Percentiles rank a stretch among this genome's conserved stretches.
Evolutionary conservation across 169 alveolate species (phyloP).

Genomic region (Plasmodium inui): DNA sequence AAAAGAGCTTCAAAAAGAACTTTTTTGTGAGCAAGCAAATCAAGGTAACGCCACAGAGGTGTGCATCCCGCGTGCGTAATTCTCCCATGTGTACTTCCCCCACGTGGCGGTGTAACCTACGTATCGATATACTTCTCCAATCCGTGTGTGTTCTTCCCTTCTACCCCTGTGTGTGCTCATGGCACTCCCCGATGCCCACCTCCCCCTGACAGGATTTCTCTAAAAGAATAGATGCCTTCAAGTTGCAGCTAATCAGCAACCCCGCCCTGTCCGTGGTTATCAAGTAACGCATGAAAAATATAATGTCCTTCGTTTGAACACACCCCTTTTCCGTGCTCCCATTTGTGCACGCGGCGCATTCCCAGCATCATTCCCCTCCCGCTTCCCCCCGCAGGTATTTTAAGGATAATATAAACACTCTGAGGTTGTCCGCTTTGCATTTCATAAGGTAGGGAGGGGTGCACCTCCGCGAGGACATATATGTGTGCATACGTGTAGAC

Average conservation of each 20-base stretch:
- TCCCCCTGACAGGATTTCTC: background rate
- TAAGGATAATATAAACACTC: background rate
- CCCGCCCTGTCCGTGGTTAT: background rate
- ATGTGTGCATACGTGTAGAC: background rate
- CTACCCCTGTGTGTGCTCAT: background rate
- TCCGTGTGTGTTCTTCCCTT: background rate
- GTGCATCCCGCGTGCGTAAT: background rate
- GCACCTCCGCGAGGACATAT: background rate
- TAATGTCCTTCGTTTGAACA: background rate
- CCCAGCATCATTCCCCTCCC: background rate
- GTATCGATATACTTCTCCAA: no score
- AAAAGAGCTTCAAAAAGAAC: background rate
- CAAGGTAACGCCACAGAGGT: background rate
- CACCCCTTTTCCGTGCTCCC: background rate
- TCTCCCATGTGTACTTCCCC: background rate
- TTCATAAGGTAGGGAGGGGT: constrained; percentile 31
- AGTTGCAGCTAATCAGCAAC: background rate
- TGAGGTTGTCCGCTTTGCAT: constrained; percentile 40
- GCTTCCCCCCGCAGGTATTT: constrained; percentile 7
- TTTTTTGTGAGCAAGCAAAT: constrained; percentile 7
- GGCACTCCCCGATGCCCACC: background rate
- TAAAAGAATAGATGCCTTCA: background rate
- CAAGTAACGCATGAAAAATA: background rate
- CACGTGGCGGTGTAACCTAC: no score
- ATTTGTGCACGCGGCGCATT: background rate